Evolutionary conservation across 2,329 filamentous ascomycete genomes (phyloP), one percentile per base, ranked within the genome.

Genomic region (Colletotrichum sp.): DNA sequence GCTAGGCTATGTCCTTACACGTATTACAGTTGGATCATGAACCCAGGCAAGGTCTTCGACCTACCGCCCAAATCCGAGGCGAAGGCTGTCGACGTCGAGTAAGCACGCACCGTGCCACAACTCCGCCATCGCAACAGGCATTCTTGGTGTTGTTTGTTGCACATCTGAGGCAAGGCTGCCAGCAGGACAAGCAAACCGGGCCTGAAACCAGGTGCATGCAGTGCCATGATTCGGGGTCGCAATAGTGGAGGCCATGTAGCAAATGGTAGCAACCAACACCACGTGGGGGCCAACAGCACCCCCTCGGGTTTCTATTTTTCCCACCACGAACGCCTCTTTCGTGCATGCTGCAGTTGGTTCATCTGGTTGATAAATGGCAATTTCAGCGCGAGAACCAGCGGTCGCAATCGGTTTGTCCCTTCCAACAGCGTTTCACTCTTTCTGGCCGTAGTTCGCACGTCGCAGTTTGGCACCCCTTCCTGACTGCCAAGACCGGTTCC

Each of bases 31-130:
- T 93, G 93, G 91, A 83, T 94, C 55, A 86, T 94, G 85, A 94
- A 94, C 77, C 93, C 93, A 2, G 93, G 92, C 8, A 94, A 94
- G 83, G 91, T 94, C 55, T 93, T 94, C 82, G 92, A 93, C 49
- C 70, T 76, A 3, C 74, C 74, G 6, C n/a, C 15, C 2, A 61
- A 59, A 7, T 76, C 70, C 3, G 69, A 29, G 22, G 71, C 74
- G 3, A 25, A 61, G 6, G 70, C 70, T 13, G 59, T 64, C 13
- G 22, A 49, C 8, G 44, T 52, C 44, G 44, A 52, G n/a, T 52
- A 13, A 52, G 44, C 44, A 12, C 55, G 30, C 27, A 9, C 34
- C 8, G 12, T 22, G 34, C 32, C 25, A 22, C 34, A 16, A 5
- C 25, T 64, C 16, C 25, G 34, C 62, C 62, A 64, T 64, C 62